Base-by-base conservation (phyloP, 2,329 filamentous ascomycete genomes). In the Ustulina deusta region DNA sequence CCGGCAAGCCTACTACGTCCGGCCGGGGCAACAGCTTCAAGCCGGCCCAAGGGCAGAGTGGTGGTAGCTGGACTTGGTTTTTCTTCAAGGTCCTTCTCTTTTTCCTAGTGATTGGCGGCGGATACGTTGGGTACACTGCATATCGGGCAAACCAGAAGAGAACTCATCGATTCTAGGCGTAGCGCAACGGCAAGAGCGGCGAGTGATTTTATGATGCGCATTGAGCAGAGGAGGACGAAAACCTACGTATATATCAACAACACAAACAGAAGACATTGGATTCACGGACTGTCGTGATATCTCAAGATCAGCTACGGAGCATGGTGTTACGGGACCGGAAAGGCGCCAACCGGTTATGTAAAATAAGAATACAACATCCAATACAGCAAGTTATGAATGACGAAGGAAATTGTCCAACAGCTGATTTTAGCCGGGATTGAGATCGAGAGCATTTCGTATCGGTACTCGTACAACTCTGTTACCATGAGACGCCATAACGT, bases 81-180 rank as follows among this genome's bases (percentile, higher is more conserved):
- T 83, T 98, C 70, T 86, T 94, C 80, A 98, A 97, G 88, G 85
- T 93, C 69, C 78, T 98, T 66, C 76, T 97, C 68, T 91, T 97
- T 80, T 83, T 92, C 71, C 79, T 90, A 34, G 87, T 89, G 17
- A 74, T 91, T 51, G 92, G 86, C 10, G 94, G 92, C 72, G 92
- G 79, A 4, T 99, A 98, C 79, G 89, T 94, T 51, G 95, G 93
- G 32, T 98, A 87, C 79, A 97, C 94, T 6, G 87, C 91, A 52
- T 99, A 93, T 82, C 88, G 94, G 77, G 81, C 91, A 71, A 89
- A 86, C 80, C 84, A 83, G 79, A 83, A 84, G 79, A 88, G 87
- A 78, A 84, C 82, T 71, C 86, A 88, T 78, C 82, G 87, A 34
- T 89, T 89, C 74, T 89, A 80, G 77, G 20, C 17, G 62, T 17